These are phyloP conservation scores for Parietaria judaica DNA, from an alignment of 306 rosid genomes.

Conservation along the genomic window DNA sequence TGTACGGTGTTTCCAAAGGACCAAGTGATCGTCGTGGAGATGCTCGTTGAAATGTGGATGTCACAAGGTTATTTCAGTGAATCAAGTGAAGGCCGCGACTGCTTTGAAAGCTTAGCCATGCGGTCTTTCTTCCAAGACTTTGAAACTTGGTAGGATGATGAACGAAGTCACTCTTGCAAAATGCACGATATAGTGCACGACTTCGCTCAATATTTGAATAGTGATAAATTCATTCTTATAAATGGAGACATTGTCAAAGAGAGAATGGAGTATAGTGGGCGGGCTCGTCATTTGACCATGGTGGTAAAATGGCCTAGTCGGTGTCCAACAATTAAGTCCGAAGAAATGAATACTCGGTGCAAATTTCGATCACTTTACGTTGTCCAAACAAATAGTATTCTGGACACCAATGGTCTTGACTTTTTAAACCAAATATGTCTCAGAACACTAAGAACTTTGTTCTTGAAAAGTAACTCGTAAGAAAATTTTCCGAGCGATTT, in stretches of 20 bases:
- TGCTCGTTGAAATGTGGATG: conserved; percentile 1
- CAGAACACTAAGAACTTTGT: neutral
- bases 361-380: neutral
- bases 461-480: neutral
- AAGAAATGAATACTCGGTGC: neutral
- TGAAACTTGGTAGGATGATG: neutral
- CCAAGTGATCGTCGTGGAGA: neutral
- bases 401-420: neutral
- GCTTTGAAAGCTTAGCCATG: conserved; percentile 2
- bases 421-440: neutral
- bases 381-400: neutral
- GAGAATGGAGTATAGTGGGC: neutral
- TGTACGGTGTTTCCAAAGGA: conserved; percentile 2
- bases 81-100: neutral
- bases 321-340: neutral
- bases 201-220: neutral
- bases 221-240: neutral
- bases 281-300: neutral
- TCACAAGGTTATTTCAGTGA: conserved; percentile 3
- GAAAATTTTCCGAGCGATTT: neutral
- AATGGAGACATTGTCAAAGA: neutral
- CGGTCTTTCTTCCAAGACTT: neutral
- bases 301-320: neutral
- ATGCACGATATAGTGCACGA: conserved; percentile 4
- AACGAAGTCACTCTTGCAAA: neutral